phyloP scores from a whole-genome alignment of 495 filamentous ascomycete species.

The Podospora anserina region DNA sequence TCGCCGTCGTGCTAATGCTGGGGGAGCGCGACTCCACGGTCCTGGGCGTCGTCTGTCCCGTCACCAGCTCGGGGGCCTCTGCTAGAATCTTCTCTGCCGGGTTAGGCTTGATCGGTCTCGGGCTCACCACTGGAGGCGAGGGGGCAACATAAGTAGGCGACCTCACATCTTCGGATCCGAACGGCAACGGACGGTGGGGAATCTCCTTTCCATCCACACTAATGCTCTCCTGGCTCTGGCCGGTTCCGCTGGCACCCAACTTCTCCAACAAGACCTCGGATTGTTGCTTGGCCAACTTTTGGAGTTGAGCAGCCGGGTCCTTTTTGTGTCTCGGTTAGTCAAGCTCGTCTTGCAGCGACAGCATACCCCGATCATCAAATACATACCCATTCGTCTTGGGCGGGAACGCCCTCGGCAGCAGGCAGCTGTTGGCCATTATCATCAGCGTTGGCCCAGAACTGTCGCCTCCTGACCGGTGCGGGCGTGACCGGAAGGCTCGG shows the following conservation, averaged over 20 bases:
- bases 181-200: slow-evolving; percentile 43
- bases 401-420: slow-evolving; percentile 73
- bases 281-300: slow-evolving; percentile 64
- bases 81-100: slow-evolving; percentile 32
- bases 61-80: slow-evolving; percentile 10
- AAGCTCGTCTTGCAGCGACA: slow-evolving; percentile 58
- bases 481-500: slow-evolving; percentile 91
- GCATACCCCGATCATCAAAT: slow-evolving; percentile 52
- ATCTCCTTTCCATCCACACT: slow-evolving; percentile 30
- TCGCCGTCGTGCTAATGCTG: neutral
- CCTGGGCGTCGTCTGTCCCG: neutral
- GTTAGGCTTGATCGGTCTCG: slow-evolving; percentile 43
- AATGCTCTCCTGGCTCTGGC: slow-evolving; percentile 22
- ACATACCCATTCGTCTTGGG: slow-evolving; percentile 88
- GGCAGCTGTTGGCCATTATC: slow-evolving; percentile 58
- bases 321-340: slow-evolving; percentile 53
- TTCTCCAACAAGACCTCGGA: slow-evolving; percentile 52
- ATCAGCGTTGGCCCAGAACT: slow-evolving; percentile 35
- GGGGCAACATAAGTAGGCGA: slow-evolving; percentile 49
- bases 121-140: slow-evolving; percentile 36
- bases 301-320: slow-evolving; percentile 68
- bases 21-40: slow-evolving; percentile 43
- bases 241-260: slow-evolving; percentile 32
- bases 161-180: slow-evolving; percentile 45
- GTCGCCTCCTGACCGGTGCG: slow-evolving; percentile 59